Evolutionary conservation across 1,139 yeast genomes (phyloP).

Genomic region (Hemisphaericaspora xylanilytica): DNA sequence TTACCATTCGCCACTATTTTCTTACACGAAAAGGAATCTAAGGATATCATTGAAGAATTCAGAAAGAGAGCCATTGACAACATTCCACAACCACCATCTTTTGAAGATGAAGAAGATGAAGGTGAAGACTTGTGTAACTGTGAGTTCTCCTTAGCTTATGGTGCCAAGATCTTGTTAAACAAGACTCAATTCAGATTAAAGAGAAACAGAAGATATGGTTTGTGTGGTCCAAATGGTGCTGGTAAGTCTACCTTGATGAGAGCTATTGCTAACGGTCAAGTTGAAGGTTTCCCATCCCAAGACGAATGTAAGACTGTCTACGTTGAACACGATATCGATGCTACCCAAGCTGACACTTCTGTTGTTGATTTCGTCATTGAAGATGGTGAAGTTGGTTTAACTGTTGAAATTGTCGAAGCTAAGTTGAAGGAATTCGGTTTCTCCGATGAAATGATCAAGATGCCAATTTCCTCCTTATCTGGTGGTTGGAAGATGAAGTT

Average conservation of each 20-base stretch:
- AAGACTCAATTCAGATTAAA: constrained; percentile 98
- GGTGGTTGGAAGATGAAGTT: constrained; percentile 99
- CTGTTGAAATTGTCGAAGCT: constrained; percentile 63
- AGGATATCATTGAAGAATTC: constrained; percentile 88
- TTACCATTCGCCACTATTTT: constrained; percentile 94
- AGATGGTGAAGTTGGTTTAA: constrained; percentile 77
- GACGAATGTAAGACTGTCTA: constrained; percentile 98
- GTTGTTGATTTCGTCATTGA: constrained; percentile 85
- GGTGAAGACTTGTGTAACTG: constrained; percentile 99
- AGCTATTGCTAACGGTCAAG: constrained; percentile 99
- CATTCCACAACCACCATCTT: constrained; percentile 93
- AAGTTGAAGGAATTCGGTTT: constrained; percentile 87
- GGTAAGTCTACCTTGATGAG: constrained; percentile 99
- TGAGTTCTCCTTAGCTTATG: constrained; percentile 99
- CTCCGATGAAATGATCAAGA: constrained; percentile 84
- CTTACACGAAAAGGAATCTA: constrained; percentile 90
- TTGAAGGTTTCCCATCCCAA: constrained; percentile 99
- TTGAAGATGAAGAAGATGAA: constrained; percentile 99
- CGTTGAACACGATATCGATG: constrained; percentile 99
- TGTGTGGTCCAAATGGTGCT: constrained; percentile 99
- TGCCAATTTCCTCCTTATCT: constrained; percentile 94
- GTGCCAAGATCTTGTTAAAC: constrained; percentile 99
- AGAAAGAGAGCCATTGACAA: constrained; percentile 96
- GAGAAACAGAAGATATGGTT: constrained; percentile 99
- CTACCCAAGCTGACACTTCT: constrained; percentile 93